A percentile compares a stretch with the other conserved stretches of the same genome.
These are phyloP conservation scores for Macadamia integrifolia DNA, from an alignment of 164 flowering plant genomes.

Conservation along the genomic window DNA sequence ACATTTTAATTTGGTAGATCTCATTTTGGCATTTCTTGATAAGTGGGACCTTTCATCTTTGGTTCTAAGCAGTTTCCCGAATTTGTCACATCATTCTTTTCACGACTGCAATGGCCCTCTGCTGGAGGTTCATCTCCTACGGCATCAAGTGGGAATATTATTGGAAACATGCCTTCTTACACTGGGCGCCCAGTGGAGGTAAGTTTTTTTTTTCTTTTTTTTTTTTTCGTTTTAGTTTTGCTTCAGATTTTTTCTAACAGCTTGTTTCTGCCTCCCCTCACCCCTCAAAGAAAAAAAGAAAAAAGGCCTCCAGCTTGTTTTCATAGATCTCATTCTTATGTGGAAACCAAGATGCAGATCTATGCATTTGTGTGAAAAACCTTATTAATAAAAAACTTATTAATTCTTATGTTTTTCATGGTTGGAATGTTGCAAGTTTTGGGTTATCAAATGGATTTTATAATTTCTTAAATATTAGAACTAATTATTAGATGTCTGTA, in stretches of 20 bases:
- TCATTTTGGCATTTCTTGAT: background rate
- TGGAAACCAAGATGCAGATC: background rate
- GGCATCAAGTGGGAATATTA: slow-evolving; percentile 43
- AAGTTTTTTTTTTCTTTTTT: slow-evolving; percentile 17
- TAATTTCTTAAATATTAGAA: background rate
- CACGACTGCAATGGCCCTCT: slow-evolving; percentile 62
- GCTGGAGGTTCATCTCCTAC: slow-evolving; percentile 40
- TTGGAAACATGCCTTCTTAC: slow-evolving; percentile 40
- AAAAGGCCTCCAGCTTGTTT: too few species aligned
- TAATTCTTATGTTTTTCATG: background rate
- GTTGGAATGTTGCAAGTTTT: background rate
- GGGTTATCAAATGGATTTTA: background rate
- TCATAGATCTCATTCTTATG: too few species aligned
- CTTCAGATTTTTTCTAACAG: too few species aligned
- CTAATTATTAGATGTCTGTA: background rate
- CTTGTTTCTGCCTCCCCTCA: too few species aligned
- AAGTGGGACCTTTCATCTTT: background rate
- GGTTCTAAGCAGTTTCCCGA: slow-evolving; percentile 59
- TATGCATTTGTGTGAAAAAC: background rate
- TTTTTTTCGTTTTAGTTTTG: too few species aligned
- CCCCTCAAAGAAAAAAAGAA: too few species aligned
- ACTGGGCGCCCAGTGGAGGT: slow-evolving; percentile 57
- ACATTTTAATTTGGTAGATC: background rate
- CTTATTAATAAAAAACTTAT: too few species aligned
- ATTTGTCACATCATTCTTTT: slow-evolving; percentile 55